Conservation (phyloP, 2,329 filamentous ascomycete genomes). For the Colletotrichum magnum region DNA sequence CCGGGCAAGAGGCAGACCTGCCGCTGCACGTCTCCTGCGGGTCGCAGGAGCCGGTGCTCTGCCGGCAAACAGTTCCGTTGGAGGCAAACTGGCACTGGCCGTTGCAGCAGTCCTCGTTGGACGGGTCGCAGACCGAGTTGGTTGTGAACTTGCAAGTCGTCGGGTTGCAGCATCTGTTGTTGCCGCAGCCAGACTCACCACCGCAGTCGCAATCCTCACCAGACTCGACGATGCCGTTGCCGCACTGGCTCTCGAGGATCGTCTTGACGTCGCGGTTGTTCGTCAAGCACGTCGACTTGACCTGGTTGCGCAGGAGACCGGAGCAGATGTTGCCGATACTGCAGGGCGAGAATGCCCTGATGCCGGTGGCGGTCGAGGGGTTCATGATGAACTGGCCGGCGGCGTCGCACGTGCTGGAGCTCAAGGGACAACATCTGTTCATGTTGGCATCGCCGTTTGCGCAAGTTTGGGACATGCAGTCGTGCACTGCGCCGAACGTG, state of each 20-base stretch:
- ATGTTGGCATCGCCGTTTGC: slow-evolving; percentile 65
- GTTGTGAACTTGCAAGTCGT: slow-evolving; percentile 87
- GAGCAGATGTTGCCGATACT: slow-evolving; percentile 95
- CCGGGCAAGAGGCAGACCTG: slow-evolving; percentile 78
- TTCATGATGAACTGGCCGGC: slow-evolving; percentile 93
- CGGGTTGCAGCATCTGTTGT: slow-evolving; percentile 87
- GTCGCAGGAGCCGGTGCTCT: slow-evolving; percentile 86
- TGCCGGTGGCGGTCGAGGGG: slow-evolving; percentile 81
- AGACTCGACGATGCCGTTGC: slow-evolving; percentile 92
- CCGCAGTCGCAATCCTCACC: slow-evolving; percentile 98
- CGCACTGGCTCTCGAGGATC: slow-evolving; percentile 87
- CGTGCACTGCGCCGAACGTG: slow-evolving; percentile 96
- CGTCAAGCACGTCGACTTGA: slow-evolving; percentile 83
- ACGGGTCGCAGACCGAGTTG: slow-evolving; percentile 82
- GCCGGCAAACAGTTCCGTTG: slow-evolving; percentile 82
- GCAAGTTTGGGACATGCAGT: slow-evolving; percentile 83
- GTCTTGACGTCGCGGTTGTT: slow-evolving; percentile 88
- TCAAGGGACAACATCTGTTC: slow-evolving; percentile 85
- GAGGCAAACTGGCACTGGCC: slow-evolving; percentile 75
- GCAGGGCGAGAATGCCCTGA: slow-evolving; percentile 88
- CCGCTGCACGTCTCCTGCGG: slow-evolving; percentile 88
- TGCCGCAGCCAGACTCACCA: slow-evolving; percentile 77
- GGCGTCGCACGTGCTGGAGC: slow-evolving; percentile 78
- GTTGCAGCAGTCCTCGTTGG: slow-evolving; percentile 87
- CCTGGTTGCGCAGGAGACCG: slow-evolving; percentile 81